Evolutionary conservation across 345 rosid species (phyloP).

Genomic region (Garcia nutans): DNA sequence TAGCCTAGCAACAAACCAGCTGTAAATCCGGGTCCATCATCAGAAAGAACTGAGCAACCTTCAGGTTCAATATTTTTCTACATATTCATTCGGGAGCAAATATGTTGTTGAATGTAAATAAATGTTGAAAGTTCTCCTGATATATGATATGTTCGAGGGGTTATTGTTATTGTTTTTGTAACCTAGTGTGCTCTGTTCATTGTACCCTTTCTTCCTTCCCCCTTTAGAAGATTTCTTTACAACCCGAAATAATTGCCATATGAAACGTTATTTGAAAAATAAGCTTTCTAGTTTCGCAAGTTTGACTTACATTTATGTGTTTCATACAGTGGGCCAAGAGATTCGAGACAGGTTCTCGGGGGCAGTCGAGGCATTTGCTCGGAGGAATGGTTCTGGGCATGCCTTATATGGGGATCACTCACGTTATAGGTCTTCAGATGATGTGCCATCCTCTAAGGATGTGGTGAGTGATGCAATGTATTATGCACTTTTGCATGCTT

Average conservation of each 20-base stretch:
- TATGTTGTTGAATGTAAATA: neutral
- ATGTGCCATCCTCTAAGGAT: conserved; percentile 51
- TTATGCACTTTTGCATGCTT: neutral
- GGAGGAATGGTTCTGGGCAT: conserved; percentile 48
- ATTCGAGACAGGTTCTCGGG: conserved; percentile 61
- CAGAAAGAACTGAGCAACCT: conserved; percentile 50
- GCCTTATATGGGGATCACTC: conserved; percentile 46
- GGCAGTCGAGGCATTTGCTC: conserved; percentile 69
- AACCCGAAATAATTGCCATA: neutral
- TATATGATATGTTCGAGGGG: neutral
- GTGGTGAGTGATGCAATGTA: conserved; percentile 37
- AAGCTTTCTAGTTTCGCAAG: neutral
- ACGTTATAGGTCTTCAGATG: conserved; percentile 55
- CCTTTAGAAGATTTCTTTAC: neutral
- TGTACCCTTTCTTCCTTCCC: neutral
- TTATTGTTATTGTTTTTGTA: neutral
- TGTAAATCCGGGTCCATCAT: conserved; percentile 45
- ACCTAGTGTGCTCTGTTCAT: neutral
- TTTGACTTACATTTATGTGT: conserved; percentile 12
- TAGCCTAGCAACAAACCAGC: conserved; percentile 51
- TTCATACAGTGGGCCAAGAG: conserved; percentile 51
- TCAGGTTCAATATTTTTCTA: conserved; percentile 30
- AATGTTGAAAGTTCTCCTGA: neutral
- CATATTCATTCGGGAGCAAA: neutral
- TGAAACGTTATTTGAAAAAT: neutral